Base-by-base conservation (phyloP, 805 yeast genomes). In the Scheffersomyces lignosus region DNA sequence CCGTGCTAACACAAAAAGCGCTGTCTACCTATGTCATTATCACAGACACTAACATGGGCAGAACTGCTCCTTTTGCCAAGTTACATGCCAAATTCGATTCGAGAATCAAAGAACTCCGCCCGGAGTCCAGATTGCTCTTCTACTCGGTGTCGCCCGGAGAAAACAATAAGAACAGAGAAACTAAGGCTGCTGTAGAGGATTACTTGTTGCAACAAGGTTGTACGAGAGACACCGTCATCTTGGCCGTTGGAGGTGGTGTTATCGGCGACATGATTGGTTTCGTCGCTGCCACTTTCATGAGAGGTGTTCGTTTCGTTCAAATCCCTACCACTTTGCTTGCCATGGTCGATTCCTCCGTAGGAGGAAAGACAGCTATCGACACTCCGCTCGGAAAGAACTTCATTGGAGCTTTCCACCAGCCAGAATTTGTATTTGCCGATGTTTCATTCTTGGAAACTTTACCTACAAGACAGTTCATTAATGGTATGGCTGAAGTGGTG, bases 231-330 rank as follows among this genome's bases (percentile, higher is more conserved):
- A 89, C 98, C 3, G 87, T 93, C 17, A 81, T 93, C 39, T 66
- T 93, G 32, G 99, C 99, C 6, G 79, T 93, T 41, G 99, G 99
- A 44, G 99, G 99, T 48, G 99, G 99, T 51, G 95, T 93, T 35
- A 91, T 93, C 62, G 99, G 99, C 42, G 99, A 93, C 58, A 91
- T 93, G 99, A 87, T 91, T 48, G 99, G 99, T 3, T 93, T 80
- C 59, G 98, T 93, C 28, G 99, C 99, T n/a, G 91, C 99, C 22
- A 93, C 99, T 2, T 93, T 93, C 62, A 93, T 93, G 99, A 78
- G 99, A 59, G 99, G 99, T 39, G 95, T 93, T 6, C 76, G 96
- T 45, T 88, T 89, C 39, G 82, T 89, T 29, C 99, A 93, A 62
- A 75, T 93, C 18, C 99, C 99, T 38, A 93, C 99, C 5, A 86